A percentile compares a stretch with the other conserved stretches of the same genome.
Evolutionary conservation across 2,329 filamentous ascomycete species (phyloP).

Genomic region (Magnaporthiopsis rhizophila): DNA sequence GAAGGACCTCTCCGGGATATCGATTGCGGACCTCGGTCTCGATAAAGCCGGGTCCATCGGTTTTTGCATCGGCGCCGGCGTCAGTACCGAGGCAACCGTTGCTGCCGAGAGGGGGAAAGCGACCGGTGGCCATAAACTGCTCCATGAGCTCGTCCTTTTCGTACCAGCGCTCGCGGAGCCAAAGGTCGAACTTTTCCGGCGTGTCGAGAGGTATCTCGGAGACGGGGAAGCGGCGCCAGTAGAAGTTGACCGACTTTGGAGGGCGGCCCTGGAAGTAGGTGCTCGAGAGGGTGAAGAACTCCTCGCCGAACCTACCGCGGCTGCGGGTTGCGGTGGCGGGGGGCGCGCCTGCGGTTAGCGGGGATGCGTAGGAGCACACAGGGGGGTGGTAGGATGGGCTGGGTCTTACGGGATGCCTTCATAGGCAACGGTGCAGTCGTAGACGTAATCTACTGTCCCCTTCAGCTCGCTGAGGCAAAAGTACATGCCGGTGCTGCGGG

Average conservation of each 20-base stretch:
- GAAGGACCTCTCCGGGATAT: constrained; percentile 45
- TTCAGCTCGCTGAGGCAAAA: constrained; percentile 73
- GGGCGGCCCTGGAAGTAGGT: constrained; percentile 84
- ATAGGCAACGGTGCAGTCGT: constrained; percentile 92
- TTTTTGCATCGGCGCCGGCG: constrained; percentile 11
- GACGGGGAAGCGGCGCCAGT: constrained; percentile 82
- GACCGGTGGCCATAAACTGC: constrained; percentile 66
- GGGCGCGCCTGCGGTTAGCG: too few species aligned
- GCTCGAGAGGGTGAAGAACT: constrained; percentile 77
- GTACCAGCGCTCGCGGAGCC: constrained; percentile 80
- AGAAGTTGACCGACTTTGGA: constrained; percentile 92
- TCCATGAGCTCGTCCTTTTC: constrained; percentile 90
- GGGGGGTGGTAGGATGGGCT: neutral
- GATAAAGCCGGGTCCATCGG: constrained; percentile 25
- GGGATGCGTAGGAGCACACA: too few species aligned
- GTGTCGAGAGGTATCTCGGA: constrained; percentile 73
- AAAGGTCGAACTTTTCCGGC: constrained; percentile 67
- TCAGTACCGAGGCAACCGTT: constrained; percentile 23
- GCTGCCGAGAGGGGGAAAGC: constrained; percentile 63
- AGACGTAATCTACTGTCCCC: constrained; percentile 70
- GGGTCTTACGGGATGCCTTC: constrained; percentile 78
- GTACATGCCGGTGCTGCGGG: constrained; percentile 70
- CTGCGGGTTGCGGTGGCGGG: constrained; percentile 33
- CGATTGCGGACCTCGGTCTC: constrained; percentile 51
- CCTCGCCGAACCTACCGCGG: constrained; percentile 77